Conservation (phyloP, 148 eudicot species). For the Simmondsia chinensis region DNA sequence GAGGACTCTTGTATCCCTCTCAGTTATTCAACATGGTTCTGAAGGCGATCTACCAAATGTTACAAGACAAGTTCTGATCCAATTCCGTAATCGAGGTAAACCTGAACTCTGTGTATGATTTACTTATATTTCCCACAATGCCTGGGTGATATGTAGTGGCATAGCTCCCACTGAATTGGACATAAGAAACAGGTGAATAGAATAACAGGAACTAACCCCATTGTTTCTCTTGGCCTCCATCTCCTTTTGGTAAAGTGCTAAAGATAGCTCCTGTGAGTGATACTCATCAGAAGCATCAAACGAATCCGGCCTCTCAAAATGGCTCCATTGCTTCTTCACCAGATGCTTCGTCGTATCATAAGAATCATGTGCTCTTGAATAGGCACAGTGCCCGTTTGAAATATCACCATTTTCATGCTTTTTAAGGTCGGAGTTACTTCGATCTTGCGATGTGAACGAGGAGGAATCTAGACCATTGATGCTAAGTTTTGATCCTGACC, state of each 20-base stretch:
- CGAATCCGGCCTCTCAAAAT: conserved; percentile 70
- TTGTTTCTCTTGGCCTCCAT: conserved; percentile 46
- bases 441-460: conserved; percentile 25
- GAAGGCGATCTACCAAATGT: too few relatives aligned
- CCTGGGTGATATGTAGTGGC: too few relatives aligned
- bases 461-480: conserved; percentile 52
- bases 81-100: too few relatives aligned
- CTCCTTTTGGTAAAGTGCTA: conserved; percentile 69
- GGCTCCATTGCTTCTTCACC: conserved; percentile 61
- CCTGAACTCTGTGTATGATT: too few relatives aligned
- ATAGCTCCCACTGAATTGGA: too few relatives aligned
- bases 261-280: conserved; percentile 82
- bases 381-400: conserved; percentile 15
- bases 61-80: too few relatives aligned
- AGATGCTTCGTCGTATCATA: conserved; percentile 39
- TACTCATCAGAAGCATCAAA: conserved; percentile 82
- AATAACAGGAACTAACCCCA: conserved; percentile 44
- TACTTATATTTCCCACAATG: too few relatives aligned
- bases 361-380: conserved; percentile 41
- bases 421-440: conserved; percentile 30
- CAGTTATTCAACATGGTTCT: too few relatives aligned
- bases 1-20: too few relatives aligned
- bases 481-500: conserved; percentile 78
- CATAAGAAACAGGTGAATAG: neutral
- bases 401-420: conserved; percentile 35